Evolutionary conservation across 352 stramenopile species (phyloP), one percentile per base, ranked within the genome.

Genomic region (Phytopythium ostracodes): DNA sequence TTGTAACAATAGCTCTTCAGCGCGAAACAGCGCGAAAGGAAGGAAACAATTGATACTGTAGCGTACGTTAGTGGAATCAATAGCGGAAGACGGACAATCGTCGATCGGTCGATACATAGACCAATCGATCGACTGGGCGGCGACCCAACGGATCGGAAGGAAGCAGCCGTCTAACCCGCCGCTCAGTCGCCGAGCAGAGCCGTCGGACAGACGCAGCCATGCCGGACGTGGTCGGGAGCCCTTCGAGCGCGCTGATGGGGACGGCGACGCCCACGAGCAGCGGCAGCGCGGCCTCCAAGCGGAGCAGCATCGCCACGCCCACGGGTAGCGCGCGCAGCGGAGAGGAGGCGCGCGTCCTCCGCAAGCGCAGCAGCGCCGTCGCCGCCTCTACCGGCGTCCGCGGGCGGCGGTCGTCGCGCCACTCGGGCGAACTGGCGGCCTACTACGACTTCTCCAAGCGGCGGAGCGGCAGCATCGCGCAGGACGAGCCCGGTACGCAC

Each of bases 401-500:
- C 50, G 63, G 49, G 56, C 59, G n/a, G 40, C 46, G 54, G 18
- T 70, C 60, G 2, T 66, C 72, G 22, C 62, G 62, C 18, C 71
- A 74, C 22, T 74, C 71, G 15, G 75, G 69, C 4, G 77, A 84
- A 46, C 66, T 91, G 52, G 71, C 77, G 20, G 73, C 81, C 18
- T 91, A 91, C 59, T 87, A 86, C 46, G 74, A 76, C 4, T 91
- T 91, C 43, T 88, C 81, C 20, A 71, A 68, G 46, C 70, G 72
- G 20, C 9, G 52, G 53, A 77, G 64, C 55, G 81, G 66, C 66
- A 81, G 78, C 56, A 36, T 82, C 8, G 49, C 72, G 6, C 66
- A 70, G 10, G 79, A 91, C 31, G 76, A 89, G 47, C 60, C 64
- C 20, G 52, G 52, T 57, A 27, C 31, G 20, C 8, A 11, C 18